Percentiles rank a stretch among this genome's conserved stretches.
These are phyloP conservation scores for Mrakiaceae sp. DNA, from an alignment of 1,284 basidiomycete genomes.

Conservation along the genomic window DNA sequence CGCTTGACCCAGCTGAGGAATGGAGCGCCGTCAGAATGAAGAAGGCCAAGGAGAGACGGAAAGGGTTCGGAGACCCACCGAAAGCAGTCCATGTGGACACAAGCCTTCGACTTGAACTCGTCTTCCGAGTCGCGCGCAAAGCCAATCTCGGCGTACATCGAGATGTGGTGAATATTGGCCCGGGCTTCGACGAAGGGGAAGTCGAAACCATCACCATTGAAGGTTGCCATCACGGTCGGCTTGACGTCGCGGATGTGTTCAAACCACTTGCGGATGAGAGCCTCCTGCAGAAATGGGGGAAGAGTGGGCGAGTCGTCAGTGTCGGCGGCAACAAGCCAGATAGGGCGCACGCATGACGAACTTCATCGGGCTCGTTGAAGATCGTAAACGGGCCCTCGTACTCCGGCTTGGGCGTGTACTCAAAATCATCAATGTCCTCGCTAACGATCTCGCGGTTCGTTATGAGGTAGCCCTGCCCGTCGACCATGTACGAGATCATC, in stretches of 20 bases:
- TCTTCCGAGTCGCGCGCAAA: conserved; percentile 85
- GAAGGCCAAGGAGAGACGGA: not conserved
- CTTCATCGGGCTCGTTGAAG: conserved; percentile 92
- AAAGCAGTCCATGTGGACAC: conserved; percentile 98
- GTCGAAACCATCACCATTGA: conserved; percentile 99
- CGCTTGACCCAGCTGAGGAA: conserved; percentile 78
- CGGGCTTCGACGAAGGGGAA: conserved; percentile 94
- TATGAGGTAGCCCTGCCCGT: conserved; percentile 93
- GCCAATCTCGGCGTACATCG: conserved; percentile 92
- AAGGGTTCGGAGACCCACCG: conserved; percentile 35
- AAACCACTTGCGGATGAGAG: conserved; percentile 78
- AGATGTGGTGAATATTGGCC: conserved; percentile 78
- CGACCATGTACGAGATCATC: conserved; percentile 99
- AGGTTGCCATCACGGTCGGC: conserved; percentile 95
- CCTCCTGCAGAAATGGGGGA: conserved; percentile 42
- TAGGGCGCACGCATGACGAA: conserved; percentile 30
- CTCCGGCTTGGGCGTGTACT: conserved; percentile 96
- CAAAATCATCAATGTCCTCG: conserved; percentile 97
- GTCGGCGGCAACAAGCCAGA: not conserved
- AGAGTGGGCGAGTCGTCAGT: not conserved
- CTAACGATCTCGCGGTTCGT: conserved; percentile 95
- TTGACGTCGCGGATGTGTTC: conserved; percentile 83
- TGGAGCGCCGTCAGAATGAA: not conserved
- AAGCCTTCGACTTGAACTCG: conserved; percentile 89
- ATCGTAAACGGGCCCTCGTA: conserved; percentile 95